phyloP scores from a whole-genome alignment of 176 grass and related monocot genomes.

The Neostapfia colusana region DNA sequence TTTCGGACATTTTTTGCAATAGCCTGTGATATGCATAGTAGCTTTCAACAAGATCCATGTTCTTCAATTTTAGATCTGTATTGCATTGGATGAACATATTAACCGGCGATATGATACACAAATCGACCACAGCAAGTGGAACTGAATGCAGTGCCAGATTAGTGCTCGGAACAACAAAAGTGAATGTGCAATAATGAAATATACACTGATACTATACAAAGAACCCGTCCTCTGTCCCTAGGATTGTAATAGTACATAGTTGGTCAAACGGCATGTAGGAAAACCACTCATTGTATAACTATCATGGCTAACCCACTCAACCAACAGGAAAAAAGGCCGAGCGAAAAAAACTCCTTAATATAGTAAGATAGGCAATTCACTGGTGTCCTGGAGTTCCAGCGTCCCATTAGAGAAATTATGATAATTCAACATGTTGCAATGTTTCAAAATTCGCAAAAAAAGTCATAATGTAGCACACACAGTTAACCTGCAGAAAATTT shows the following conservation, averaged over 20 bases:
- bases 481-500: constrained; percentile 8
- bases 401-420: not conserved
- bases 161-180: not conserved
- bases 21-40: constrained; percentile 63
- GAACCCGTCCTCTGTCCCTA: not conserved
- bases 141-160: not conserved
- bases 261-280: not conserved
- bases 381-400: not conserved
- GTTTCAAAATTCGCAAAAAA: not conserved
- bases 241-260: not conserved
- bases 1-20: constrained; percentile 68
- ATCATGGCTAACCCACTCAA: not conserved
- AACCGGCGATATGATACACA: constrained; percentile 11
- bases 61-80: constrained; percentile 86
- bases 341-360: not conserved
- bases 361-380: not conserved
- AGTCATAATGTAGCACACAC: not conserved
- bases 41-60: constrained; percentile 62
- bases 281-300: not conserved
- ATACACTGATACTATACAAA: constrained; percentile 8
- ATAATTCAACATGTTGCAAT: not conserved
- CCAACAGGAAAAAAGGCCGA: not conserved
- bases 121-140: constrained; percentile 14
- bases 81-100: constrained; percentile 26
- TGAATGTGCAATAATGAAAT: not conserved